These are phyloP conservation scores for Jacaranda mimosifolia DNA, from an alignment of 257 asterid genomes.

Conservation along the genomic window DNA sequence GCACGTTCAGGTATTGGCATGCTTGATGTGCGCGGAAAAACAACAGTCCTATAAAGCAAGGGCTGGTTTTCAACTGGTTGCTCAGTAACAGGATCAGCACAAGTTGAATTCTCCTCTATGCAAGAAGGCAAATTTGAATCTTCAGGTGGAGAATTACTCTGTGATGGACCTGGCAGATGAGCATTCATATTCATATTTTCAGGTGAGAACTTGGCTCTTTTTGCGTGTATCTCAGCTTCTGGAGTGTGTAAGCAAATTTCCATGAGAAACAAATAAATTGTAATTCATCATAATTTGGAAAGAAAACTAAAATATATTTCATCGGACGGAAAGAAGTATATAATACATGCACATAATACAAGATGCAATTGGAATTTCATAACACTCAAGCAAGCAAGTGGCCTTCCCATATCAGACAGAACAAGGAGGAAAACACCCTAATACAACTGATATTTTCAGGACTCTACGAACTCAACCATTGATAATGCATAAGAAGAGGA, in stretches of 20 bases:
- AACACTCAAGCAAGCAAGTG: background rate
- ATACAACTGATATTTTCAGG: background rate
- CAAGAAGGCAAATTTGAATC: conserved; percentile 21
- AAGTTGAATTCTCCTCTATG: conserved; percentile 28
- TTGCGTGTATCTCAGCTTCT: conserved; percentile 41
- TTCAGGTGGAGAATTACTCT: conserved; percentile 25
- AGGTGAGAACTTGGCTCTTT: conserved; percentile 48
- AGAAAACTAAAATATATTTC: background rate
- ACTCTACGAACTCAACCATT: background rate
- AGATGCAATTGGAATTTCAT: background rate
- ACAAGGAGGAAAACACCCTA: background rate
- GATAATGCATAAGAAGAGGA: background rate
- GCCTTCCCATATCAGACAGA: background rate
- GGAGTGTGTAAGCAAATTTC: conserved; percentile 24
- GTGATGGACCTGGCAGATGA: conserved; percentile 32
- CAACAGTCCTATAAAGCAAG: conserved; percentile 29
- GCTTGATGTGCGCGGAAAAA: conserved; percentile 43
- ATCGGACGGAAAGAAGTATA: background rate
- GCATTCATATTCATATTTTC: conserved; percentile 35
- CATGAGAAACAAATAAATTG: conserved; percentile 12
- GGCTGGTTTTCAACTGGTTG: conserved; percentile 29
- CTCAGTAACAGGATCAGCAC: conserved; percentile 24
- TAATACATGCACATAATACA: background rate
- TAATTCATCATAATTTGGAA: conserved; percentile 1
- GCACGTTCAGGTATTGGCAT: conserved; percentile 51